Conservation (phyloP, 306 rosid genomes). For the Abrus precatorius region DNA sequence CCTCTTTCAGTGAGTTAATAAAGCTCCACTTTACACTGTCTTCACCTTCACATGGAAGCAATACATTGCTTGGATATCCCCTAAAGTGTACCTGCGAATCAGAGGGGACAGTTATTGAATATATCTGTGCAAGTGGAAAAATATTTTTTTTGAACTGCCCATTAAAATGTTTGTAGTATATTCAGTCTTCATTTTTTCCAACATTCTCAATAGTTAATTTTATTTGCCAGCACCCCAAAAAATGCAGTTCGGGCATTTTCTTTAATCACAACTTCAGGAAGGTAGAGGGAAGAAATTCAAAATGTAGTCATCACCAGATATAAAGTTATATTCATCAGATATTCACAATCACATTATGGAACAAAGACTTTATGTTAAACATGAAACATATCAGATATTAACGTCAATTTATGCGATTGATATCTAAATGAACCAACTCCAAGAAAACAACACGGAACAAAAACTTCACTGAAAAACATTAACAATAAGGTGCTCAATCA, state of each 20-base stretch:
- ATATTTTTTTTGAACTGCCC: not conserved
- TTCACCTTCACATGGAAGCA: slow-evolving; percentile 95
- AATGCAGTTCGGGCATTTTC: slow-evolving; percentile 23
- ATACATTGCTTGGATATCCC: slow-evolving; percentile 79
- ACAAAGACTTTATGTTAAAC: not conserved
- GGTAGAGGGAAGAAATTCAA: slow-evolving; percentile 27
- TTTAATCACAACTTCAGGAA: not conserved
- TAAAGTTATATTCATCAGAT: slow-evolving; percentile 16
- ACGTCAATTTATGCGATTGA: not conserved
- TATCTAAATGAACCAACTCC: not conserved
- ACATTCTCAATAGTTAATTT: not conserved
- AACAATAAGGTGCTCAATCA: slow-evolving; percentile 3
- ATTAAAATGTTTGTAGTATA: not conserved
- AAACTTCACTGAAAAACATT: too few relatives aligned
- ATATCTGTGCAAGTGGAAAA: slow-evolving; percentile 6
- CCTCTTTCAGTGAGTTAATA: slow-evolving; percentile 97
- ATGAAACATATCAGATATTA: not conserved
- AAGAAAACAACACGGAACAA: not conserved
- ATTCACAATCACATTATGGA: slow-evolving; percentile 19
- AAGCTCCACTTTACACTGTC: slow-evolving; percentile 91
- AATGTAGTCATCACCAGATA: not conserved
- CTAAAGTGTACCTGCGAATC: slow-evolving; percentile 85
- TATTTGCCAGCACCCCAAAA: not conserved
- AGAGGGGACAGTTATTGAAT: slow-evolving; percentile 37
- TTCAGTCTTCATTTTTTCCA: slow-evolving; percentile 20